Conservation (phyloP, 2,329 filamentous ascomycete genomes). For the Aspergillus texensis region DNA sequence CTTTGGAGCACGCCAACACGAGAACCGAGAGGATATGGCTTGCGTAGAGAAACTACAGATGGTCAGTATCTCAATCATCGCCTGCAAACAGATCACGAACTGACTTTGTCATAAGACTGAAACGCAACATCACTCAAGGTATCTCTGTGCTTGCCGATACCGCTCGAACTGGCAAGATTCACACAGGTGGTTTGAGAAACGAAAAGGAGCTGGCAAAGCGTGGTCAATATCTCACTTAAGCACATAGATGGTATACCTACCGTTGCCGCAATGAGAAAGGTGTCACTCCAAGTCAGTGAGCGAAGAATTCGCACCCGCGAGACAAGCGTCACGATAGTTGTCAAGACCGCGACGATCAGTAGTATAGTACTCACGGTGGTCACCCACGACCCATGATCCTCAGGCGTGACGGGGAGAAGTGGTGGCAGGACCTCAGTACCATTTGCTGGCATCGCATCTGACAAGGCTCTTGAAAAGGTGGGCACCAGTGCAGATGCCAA, state of each 20-base stretch:
- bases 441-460: neutral
- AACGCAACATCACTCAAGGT: neutral
- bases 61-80: neutral
- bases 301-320: conserved; percentile 3
- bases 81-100: neutral
- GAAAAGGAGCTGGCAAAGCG: neutral
- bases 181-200: conserved; percentile 2
- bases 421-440: neutral
- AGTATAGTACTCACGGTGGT: neutral
- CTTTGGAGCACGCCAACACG: conserved; percentile 5
- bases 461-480: neutral
- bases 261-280: neutral
- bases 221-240: neutral
- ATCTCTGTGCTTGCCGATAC: neutral
- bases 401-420: neutral
- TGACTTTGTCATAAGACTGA: neutral
- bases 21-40: neutral
- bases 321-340: neutral
- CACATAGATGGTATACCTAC: neutral
- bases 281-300: neutral
- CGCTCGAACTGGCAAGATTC: neutral
- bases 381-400: neutral
- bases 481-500: neutral
- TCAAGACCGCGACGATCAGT: neutral
- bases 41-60: neutral